These are phyloP conservation scores for Salix viminalis DNA, from an alignment of 345 rosid species.

Conservation along the genomic window DNA sequence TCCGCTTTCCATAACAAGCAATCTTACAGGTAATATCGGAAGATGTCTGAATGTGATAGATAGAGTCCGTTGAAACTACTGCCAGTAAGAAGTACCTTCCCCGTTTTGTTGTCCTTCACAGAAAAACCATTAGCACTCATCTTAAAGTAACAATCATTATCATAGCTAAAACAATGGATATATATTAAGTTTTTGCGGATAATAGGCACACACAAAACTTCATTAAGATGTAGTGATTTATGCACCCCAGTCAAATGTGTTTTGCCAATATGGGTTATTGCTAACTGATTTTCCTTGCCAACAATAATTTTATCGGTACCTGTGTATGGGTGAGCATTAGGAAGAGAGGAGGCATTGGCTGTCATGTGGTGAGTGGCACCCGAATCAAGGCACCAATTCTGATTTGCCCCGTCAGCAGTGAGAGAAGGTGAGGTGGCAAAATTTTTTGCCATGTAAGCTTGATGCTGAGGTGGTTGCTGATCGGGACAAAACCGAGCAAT, in stretches of 20 bases:
- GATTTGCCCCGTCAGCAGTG: not conserved
- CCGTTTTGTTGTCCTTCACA: too few species aligned
- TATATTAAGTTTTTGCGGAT: too few species aligned
- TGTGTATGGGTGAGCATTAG: not conserved
- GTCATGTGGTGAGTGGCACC: not conserved
- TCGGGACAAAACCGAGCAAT: not conserved
- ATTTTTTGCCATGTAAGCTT: not conserved
- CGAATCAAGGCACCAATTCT: not conserved
- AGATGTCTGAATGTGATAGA: too few species aligned
- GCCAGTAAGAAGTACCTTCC: too few species aligned
- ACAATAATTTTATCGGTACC: not conserved
- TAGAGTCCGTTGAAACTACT: not conserved
- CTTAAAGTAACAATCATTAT: too few species aligned
- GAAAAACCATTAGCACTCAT: too few species aligned
- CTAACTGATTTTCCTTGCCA: not conserved
- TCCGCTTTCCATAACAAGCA: not conserved
- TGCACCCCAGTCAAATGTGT: too few species aligned
- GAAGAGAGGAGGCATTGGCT: not conserved
- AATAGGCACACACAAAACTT: too few species aligned
- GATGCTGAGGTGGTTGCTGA: fast-evolving
- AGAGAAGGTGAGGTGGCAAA: not conserved
- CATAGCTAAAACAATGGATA: fast-evolving
- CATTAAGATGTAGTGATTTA: not conserved
- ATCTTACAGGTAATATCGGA: too few species aligned
- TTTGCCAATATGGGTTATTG: not conserved